These are phyloP conservation scores for Sporisorium iseilematis-ciliati DNA, from an alignment of 1,284 basidiomycete genomes.

Conservation along the genomic window DNA sequence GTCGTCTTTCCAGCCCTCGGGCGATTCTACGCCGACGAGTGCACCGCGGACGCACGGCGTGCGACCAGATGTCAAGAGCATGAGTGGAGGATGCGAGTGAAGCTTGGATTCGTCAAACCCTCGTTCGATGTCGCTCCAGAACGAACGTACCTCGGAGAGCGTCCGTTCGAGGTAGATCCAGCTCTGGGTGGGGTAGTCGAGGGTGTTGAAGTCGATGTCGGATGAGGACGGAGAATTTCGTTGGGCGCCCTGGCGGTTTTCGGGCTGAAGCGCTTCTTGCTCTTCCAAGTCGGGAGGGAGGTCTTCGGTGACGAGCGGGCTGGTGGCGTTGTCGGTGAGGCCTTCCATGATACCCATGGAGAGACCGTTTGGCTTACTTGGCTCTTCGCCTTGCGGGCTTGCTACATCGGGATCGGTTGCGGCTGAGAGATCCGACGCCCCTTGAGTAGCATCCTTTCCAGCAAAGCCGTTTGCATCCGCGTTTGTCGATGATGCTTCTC, in stretches of 20 bases:
- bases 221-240: slow-evolving; percentile 8
- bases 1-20: slow-evolving; percentile 34
- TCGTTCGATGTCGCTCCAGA: slow-evolving; percentile 57
- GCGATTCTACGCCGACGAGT: slow-evolving; percentile 47
- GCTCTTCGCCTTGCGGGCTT: slow-evolving; percentile 14
- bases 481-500: not conserved
- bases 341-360: slow-evolving; percentile 43
- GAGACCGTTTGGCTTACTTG: slow-evolving; percentile 27
- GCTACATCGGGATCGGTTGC: slow-evolving; percentile 12
- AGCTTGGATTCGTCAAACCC: slow-evolving; percentile 47
- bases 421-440: not conserved
- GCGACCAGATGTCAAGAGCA: slow-evolving; percentile 60
- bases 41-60: slow-evolving; percentile 67
- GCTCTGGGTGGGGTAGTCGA: slow-evolving; percentile 30
- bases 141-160: slow-evolving; percentile 50
- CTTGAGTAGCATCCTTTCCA: not conserved
- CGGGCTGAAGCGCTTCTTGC: slow-evolving; percentile 30
- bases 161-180: slow-evolving; percentile 49
- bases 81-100: slow-evolving; percentile 65
- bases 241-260: slow-evolving; percentile 33
- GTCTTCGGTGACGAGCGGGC: slow-evolving; percentile 1
- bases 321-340: slow-evolving; percentile 13
- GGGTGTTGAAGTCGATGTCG: slow-evolving; percentile 15
- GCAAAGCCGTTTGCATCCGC: not conserved
- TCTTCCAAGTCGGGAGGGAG: slow-evolving; percentile 8